Percentiles rank a stretch among this genome's conserved stretches.
These are phyloP conservation scores for Raddia guianensis DNA, from an alignment of 176 grass and related monocot genomes.

Conservation along the genomic window DNA sequence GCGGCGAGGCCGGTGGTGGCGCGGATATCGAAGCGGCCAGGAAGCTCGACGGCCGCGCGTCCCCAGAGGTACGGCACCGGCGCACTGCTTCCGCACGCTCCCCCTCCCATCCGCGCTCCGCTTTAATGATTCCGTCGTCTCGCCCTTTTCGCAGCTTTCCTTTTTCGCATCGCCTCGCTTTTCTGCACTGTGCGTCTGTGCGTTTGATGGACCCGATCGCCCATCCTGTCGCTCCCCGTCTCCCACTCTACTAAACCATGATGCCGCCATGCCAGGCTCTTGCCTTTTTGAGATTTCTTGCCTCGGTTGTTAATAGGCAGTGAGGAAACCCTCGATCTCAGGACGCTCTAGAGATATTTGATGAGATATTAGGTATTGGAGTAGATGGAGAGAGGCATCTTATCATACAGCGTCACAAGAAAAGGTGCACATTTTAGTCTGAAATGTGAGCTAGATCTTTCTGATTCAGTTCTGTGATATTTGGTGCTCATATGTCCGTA, in stretches of 20 bases:
- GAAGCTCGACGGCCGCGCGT: slow-evolving; percentile 48
- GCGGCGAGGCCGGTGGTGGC: neutral
- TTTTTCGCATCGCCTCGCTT: slow-evolving; percentile 46
- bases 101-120: slow-evolving; percentile 10
- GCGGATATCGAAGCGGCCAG: slow-evolving; percentile 59
- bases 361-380: neutral
- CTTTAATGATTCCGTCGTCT: slow-evolving; percentile 48
- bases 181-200: slow-evolving; percentile 20
- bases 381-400: neutral
- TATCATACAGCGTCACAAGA: neutral
- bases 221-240: slow-evolving; percentile 44
- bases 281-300: slow-evolving; percentile 21
- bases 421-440: neutral
- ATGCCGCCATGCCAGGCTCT: neutral
- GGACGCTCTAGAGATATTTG: neutral
- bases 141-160: slow-evolving; percentile 51
- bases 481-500: neutral
- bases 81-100: slow-evolving; percentile 43
- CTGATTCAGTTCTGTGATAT: slow-evolving; percentile 1
- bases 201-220: slow-evolving; percentile 35
- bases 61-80: slow-evolving; percentile 49
- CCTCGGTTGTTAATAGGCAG: neutral
- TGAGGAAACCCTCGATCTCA: neutral
- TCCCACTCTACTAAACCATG: slow-evolving; percentile 25
- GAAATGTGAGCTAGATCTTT: neutral